Conservation (phyloP, 1,139 yeast genomes). For the Taphrina wiesneri region DNA sequence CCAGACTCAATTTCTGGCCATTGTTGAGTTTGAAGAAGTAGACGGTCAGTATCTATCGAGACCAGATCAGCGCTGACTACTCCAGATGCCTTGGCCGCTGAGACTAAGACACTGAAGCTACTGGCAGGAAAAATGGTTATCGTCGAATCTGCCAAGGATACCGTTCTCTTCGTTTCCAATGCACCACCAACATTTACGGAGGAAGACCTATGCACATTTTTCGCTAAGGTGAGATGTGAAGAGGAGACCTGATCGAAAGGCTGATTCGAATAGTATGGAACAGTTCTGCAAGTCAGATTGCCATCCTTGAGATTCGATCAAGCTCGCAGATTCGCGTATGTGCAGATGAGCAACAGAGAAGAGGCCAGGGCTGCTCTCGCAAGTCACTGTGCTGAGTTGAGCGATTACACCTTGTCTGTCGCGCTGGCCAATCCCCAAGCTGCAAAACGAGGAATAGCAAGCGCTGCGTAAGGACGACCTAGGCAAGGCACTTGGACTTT, state of each 20-base stretch:
- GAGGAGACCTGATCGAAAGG: constrained; percentile 40
- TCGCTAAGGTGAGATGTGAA: constrained; percentile 42
- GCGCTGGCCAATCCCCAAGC: constrained; percentile 28
- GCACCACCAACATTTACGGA: constrained; percentile 29
- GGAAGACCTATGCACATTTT: constrained; percentile 48
- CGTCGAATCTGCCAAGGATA: constrained; percentile 53
- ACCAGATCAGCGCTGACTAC: background rate
- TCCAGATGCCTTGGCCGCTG: constrained; percentile 55
- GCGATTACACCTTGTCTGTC: constrained; percentile 37
- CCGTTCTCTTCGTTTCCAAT: constrained; percentile 63
- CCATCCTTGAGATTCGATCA: constrained; percentile 64
- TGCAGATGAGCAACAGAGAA: constrained; percentile 54
- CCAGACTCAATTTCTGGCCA: constrained; percentile 8
- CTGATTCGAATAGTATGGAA: constrained; percentile 47
- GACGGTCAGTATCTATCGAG: constrained; percentile 40
- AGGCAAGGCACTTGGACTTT: constrained; percentile 47
- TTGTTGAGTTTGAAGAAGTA: constrained; percentile 31
- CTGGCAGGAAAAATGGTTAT: constrained; percentile 51
- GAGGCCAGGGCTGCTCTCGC: constrained; percentile 56
- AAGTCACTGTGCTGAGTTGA: constrained; percentile 50
- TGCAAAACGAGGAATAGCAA: background rate
- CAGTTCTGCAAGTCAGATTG: constrained; percentile 58
- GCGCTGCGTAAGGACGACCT: background rate
- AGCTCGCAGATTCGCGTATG: constrained; percentile 71
- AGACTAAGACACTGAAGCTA: constrained; percentile 59